Evolutionary conservation across 2,329 filamentous ascomycete species (phyloP), one percentile per base, ranked within the genome.

Genomic region (Nothomitra cinnamomea): DNA sequence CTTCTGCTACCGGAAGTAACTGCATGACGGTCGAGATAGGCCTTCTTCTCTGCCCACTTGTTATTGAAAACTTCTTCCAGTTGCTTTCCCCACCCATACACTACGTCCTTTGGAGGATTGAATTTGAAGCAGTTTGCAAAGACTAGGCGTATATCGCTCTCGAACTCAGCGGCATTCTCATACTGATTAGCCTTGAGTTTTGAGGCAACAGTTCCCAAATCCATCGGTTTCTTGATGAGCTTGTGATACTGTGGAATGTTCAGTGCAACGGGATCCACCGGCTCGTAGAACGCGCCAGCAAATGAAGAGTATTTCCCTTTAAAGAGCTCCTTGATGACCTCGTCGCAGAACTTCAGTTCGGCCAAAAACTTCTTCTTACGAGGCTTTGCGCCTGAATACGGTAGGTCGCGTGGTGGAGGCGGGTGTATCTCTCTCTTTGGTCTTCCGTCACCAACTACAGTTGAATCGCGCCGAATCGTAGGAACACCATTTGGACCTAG

Each of bases 151-250:
- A 95, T 78, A 62, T 94, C 89, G 55, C 77, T 77, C 62, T 94
- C 85, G 60, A 96, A 87, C 47, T 95, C 89, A 65, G 87, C 88
- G 1, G 86, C 76, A 54, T 76, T 87, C 59, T 80, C 77, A 63
- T 96, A 96, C 54, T 87, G 79, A 24, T 88, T 87, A 12, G 74
- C 73, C 60, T 83, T 79, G 41, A 95, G 74, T 67, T 94, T 94
- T 42, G 75, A 74, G 36, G 78, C 74, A 63, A 95, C 84, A n/a
- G 87, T 95, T 15, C 77, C 74, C 51, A 95, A 73, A 65, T 98
- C 90, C 90, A 96, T 98, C 0, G 92, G 92, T 65, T 89, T 87
- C 73, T 95, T 96, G 70, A 98, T 88, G 57, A 96, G 74, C 62
- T 84, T 87, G 65, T 92, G 87, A 65, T 98, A 98, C 22, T 84